These are phyloP conservation scores for Suhomyces kilbournensis DNA, from an alignment of 805 yeast genomes.

Conservation along the genomic window DNA sequence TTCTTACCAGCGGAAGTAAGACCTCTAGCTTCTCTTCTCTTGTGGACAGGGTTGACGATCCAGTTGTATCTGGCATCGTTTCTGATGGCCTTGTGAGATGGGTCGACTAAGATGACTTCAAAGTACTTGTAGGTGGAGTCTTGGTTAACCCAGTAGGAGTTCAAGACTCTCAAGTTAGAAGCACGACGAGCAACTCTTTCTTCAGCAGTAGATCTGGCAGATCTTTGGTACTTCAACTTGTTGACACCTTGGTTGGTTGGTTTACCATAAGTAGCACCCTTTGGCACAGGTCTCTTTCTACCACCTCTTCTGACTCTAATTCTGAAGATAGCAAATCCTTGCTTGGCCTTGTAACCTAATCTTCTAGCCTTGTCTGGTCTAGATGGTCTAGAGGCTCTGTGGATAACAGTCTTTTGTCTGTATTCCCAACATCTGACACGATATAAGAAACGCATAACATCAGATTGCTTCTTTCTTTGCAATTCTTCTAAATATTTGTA, in stretches of 20 bases:
- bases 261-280: constrained; percentile 99
- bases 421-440: constrained; percentile 99
- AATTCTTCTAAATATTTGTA: constrained; percentile 99
- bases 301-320: constrained; percentile 99
- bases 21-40: constrained; percentile 99
- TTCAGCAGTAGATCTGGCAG: constrained; percentile 97
- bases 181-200: constrained; percentile 99
- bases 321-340: constrained; percentile 98
- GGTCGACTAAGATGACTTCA: constrained; percentile 97
- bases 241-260: constrained; percentile 99
- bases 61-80: constrained; percentile 99
- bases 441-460: constrained; percentile 96
- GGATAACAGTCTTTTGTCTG: constrained; percentile 98
- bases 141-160: constrained; percentile 99
- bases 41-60: constrained; percentile 99
- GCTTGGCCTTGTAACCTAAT: constrained; percentile 99
- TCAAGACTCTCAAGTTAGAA: constrained; percentile 97
- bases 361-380: constrained; percentile 99
- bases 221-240: constrained; percentile 99
- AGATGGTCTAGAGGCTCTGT: constrained; percentile 98
- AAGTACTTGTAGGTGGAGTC: constrained; percentile 99
- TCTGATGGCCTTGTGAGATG: constrained; percentile 98
- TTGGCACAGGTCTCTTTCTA: constrained; percentile 99
- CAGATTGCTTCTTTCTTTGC: constrained; percentile 99
- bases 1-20: constrained; percentile 97